Conservation (phyloP, 176 grass and related monocot genomes). For the Elaeis guineensis region DNA sequence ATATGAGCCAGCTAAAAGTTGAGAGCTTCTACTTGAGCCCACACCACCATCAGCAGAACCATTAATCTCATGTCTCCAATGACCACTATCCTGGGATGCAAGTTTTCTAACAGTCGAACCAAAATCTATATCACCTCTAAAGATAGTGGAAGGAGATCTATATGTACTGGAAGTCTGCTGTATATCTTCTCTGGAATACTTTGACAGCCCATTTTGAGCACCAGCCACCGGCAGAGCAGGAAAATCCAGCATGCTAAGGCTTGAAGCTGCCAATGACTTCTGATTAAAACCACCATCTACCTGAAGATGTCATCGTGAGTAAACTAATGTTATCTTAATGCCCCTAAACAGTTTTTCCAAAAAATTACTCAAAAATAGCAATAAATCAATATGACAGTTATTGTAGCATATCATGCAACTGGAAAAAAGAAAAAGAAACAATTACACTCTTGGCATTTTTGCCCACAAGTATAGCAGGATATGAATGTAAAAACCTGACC, state of each 20-base stretch:
- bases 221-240: slow-evolving; percentile 42
- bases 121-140: slow-evolving; percentile 51
- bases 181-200: slow-evolving; percentile 44
- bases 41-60: slow-evolving; percentile 38
- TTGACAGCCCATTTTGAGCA: slow-evolving; percentile 44
- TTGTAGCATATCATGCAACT: too few relatives aligned
- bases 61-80: slow-evolving; percentile 52
- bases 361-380: too few relatives aligned
- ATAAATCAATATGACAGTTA: too few relatives aligned
- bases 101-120: slow-evolving; percentile 48
- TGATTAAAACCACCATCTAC: slow-evolving; percentile 45
- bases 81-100: slow-evolving; percentile 34
- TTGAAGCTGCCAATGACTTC: slow-evolving; percentile 68
- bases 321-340: background rate
- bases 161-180: slow-evolving; percentile 28
- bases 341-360: too few relatives aligned
- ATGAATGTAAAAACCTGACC: too few relatives aligned
- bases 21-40: slow-evolving; percentile 82
- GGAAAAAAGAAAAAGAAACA: too few relatives aligned
- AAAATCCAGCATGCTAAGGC: slow-evolving; percentile 24
- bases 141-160: slow-evolving; percentile 43
- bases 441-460: too few relatives aligned
- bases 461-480: too few relatives aligned
- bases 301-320: slow-evolving; percentile 42
- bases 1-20: slow-evolving; percentile 42